Evolutionary conservation across 179 eudicot genomes (phyloP), one percentile per base, ranked within the genome.

Genomic region (Spergularia azorica): DNA sequence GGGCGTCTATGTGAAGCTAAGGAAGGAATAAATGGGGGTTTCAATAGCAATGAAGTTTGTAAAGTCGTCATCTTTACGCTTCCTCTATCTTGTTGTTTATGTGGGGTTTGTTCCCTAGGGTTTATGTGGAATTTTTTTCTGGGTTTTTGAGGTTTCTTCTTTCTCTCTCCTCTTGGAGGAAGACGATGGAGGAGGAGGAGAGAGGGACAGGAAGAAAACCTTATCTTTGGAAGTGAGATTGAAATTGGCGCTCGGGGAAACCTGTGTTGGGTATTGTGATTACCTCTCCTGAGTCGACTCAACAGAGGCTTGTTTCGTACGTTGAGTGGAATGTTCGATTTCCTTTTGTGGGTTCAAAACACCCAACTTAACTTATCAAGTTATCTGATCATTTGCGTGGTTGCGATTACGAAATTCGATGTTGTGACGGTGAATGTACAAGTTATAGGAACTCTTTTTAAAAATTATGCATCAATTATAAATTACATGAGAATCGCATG

Each of bases 31-130:
- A 71, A 60, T 26, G 86, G 85, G 46, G 94, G 90, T 43, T 81
- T 91, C 73, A 20, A 79, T 59, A 90, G 58, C 36, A 90, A 83
- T 46, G 87, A 85, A 70, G 93, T 88, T 89, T 92, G 97, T 6
- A 94, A 88, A 39, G 88, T 72, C 16, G 84, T 67, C 92, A 89
- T 90, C 70, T 48, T 65, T 76, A 20, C 70, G 56, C 68, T 41
- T 58, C 52, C 8, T 6, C 9, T n/a, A 52, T 10, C 63, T 46
- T 52, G 5, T 26, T 26, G 15, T 39, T 11, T 73, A 20, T 61
- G 36, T 61, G 39, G 71, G 78, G 55, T 54, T 32, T 17, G 9
- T 75, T 38, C 20, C 65, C 15, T 70, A 18, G 60, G 60, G 5
- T 38, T 10, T 15, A 56, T 56, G 7, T 10, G 15, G 43, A 9